Conservation (phyloP, 495 filamentous ascomycete species). For the Lasiosphaeris hirsuta region DNA sequence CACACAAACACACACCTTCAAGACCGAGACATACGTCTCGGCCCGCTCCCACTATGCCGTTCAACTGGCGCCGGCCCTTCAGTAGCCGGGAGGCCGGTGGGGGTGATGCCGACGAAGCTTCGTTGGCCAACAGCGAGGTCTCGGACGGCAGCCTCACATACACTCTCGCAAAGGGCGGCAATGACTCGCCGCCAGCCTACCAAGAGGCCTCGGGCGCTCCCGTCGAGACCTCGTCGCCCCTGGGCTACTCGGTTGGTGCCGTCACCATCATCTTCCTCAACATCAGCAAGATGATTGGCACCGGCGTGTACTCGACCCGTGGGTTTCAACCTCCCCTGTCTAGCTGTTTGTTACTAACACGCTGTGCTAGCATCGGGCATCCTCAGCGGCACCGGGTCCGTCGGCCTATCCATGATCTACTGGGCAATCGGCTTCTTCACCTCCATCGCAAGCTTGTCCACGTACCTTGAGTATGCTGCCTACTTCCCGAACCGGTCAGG, state of each 20-base stretch:
- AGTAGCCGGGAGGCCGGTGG: conserved; percentile 6
- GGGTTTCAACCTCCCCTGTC: conserved; percentile 11
- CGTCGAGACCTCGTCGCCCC: conserved; percentile 54
- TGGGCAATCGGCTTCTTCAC: conserved; percentile 59
- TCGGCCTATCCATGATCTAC: conserved; percentile 58
- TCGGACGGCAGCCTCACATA: conserved; percentile 47
- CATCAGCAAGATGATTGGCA: conserved; percentile 64
- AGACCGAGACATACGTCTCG: background rate
- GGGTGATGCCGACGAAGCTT: background rate
- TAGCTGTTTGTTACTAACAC: background rate
- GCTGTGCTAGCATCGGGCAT: conserved; percentile 49
- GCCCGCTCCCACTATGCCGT: conserved; percentile 15
- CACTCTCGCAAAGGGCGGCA: conserved; percentile 52
- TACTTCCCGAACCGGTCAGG: conserved; percentile 66
- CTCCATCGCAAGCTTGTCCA: conserved; percentile 44
- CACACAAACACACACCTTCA: too few relatives aligned
- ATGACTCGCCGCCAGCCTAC: conserved; percentile 53
- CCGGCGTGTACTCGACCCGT: conserved; percentile 65
- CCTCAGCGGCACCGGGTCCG: conserved; percentile 53
- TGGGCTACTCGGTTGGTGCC: conserved; percentile 57
- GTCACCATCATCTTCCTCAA: conserved; percentile 60
- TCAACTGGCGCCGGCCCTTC: conserved; percentile 27
- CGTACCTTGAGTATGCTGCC: conserved; percentile 59
- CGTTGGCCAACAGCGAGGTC: conserved; percentile 15
- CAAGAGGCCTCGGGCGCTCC: conserved; percentile 63